Evolutionary conservation across 192 early-diverging fungal species (phyloP), one percentile per base, ranked within the genome.

Genomic region (Kappamyces sp.): DNA sequence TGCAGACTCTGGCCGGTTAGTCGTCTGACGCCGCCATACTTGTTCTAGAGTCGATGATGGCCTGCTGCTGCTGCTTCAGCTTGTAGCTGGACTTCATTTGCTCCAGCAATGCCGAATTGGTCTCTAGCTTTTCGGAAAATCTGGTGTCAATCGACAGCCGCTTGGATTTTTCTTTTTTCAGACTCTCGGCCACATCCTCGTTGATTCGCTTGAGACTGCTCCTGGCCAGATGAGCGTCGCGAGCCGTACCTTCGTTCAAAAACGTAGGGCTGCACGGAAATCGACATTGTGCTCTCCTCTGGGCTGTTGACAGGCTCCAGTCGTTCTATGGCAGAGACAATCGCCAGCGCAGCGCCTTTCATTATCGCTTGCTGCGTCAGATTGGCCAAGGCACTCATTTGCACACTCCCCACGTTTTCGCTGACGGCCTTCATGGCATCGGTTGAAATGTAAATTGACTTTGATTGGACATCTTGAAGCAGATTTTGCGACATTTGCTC

Each of bases 1-100:
- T 7, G 48, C 55, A 1, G 68, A 49, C 37, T 49, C 47, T 23
- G 70, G 66, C 35, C 60, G 60, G 33, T 47, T 6, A 35, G 46
- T 53, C 59, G 70, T 32, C 49, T 58, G 23, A 33, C 53, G 5
- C 48, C 37, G 33, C 8, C 15, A 46, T 61, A 37, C 62, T 62
- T 41, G 78, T 74, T 58, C 79, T 68, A 13, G 76, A 67, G 42
- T 83, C 83, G 55, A 80, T 83, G 50, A 84, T 76, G 9, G 83
- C 78, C 60, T 80, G 76, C 64, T 84, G 83, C 61, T 84, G 82
- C 66, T 84, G 77, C 52, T 78, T 82, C 36, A 84, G 53, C 55
- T 71, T 74, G 10, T 80, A 52, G 2, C 71, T 72, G 3, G 72
- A 72, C 9, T 75, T 58, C 55, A 82, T 70, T 40, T 75, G 76